Percentiles rank a stretch among this genome's conserved stretches.
phyloP scores from a whole-genome alignment of 192 early-diverging fungal species.

The Polychytrium aggregatum region DNA sequence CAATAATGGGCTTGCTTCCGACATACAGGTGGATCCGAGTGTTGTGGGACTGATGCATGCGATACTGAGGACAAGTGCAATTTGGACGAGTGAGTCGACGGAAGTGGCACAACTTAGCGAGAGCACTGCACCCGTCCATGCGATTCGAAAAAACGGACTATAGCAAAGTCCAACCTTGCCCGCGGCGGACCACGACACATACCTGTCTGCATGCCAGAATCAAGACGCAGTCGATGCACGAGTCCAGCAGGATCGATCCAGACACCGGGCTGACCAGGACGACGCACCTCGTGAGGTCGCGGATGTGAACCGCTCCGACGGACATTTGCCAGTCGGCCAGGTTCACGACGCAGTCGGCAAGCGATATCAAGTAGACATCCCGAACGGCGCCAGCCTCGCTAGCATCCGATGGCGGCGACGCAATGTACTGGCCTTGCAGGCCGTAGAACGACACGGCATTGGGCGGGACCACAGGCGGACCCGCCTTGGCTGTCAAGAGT shows the following conservation, averaged over 20 bases:
- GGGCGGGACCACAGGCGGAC: slow-evolving; percentile 18
- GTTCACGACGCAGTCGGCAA: slow-evolving; percentile 53
- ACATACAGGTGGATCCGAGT: slow-evolving; percentile 39
- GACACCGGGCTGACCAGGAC: slow-evolving; percentile 53
- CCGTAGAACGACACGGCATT: slow-evolving; percentile 18
- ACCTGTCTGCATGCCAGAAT: slow-evolving; percentile 70
- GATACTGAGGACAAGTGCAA: too few relatives aligned
- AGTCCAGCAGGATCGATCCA: slow-evolving; percentile 63
- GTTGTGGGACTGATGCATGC: slow-evolving; percentile 2
- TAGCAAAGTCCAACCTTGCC: too few relatives aligned
- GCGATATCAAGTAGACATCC: slow-evolving; percentile 48
- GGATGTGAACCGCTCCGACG: slow-evolving; percentile 67
- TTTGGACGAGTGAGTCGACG: too few relatives aligned
- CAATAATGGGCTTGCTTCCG: slow-evolving; percentile 76
- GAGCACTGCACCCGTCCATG: too few relatives aligned
- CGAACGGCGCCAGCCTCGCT: slow-evolving; percentile 11
- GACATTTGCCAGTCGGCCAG: slow-evolving; percentile 32
- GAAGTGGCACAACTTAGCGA: too few relatives aligned
- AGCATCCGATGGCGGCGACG: not conserved
- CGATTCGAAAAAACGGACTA: too few relatives aligned
- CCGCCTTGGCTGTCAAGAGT: not conserved
- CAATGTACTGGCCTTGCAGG: slow-evolving; percentile 18
- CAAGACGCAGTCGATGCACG: slow-evolving; percentile 47
- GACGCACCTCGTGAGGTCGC: slow-evolving; percentile 51
- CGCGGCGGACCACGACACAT: too few relatives aligned